phyloP scores from a whole-genome alignment of 108 stramenopile genomes.

The Nitzschia sp. region DNA sequence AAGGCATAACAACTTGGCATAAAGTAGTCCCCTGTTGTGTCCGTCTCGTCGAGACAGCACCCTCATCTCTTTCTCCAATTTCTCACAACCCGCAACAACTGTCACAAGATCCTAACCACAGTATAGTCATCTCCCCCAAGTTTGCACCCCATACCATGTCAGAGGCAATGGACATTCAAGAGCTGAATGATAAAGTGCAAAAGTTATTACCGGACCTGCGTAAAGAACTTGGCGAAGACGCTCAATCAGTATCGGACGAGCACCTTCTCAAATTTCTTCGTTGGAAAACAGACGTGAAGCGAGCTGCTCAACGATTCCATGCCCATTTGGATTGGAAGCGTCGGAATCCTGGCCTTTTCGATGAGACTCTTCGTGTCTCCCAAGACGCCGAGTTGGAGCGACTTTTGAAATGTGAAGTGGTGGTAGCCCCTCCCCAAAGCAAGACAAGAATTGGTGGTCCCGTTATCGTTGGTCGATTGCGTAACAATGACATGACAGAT shows the following conservation, averaged over 20 bases:
- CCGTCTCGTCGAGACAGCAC: too few relatives aligned
- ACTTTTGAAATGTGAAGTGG: constrained; percentile 24
- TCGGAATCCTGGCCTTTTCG: constrained; percentile 28
- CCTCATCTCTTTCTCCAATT: too few relatives aligned
- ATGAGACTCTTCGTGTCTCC: constrained; percentile 19
- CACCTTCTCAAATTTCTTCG: constrained; percentile 33
- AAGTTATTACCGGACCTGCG: constrained; percentile 13
- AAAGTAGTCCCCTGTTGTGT: too few relatives aligned
- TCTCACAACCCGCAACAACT: too few relatives aligned
- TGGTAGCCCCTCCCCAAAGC: constrained; percentile 23
- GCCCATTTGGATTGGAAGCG: constrained; percentile 25
- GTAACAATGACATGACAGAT: constrained; percentile 47
- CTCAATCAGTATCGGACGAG: constrained; percentile 6
- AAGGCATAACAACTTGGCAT: too few relatives aligned
- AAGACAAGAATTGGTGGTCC: constrained; percentile 27
- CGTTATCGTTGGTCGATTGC: constrained; percentile 36
- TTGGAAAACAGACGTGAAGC: constrained; percentile 41
- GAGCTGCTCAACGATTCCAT: constrained; percentile 37
- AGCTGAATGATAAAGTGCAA: constrained; percentile 9
- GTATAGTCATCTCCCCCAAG: too few relatives aligned
- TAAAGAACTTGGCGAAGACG: constrained; percentile 7
- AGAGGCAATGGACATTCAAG: not conserved
- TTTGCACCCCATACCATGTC: too few relatives aligned
- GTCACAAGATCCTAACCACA: too few relatives aligned
- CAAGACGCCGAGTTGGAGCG: constrained; percentile 32